These are phyloP conservation scores for Eucalyptus shirleyi DNA, from an alignment of 345 rosid genomes.

Conservation along the genomic window DNA sequence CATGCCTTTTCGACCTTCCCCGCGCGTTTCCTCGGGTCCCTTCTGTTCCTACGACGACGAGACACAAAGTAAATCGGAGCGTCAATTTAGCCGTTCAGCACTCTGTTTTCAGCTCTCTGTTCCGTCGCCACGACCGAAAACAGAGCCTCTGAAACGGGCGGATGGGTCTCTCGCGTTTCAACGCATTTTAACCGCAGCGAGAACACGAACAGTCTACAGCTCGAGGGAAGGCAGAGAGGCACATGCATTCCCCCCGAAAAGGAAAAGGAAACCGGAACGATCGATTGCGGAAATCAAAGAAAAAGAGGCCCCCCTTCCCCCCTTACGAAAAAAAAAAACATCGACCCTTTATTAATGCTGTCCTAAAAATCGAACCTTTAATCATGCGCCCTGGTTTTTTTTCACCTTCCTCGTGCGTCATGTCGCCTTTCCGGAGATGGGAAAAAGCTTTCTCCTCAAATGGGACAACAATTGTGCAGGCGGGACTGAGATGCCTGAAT, in stretches of 20 bases:
- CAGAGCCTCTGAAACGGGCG: not conserved
- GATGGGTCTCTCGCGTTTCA: not conserved
- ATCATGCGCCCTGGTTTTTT: not conserved
- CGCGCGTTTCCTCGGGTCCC: not conserved
- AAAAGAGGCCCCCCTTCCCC: not conserved
- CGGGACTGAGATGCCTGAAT: not conserved
- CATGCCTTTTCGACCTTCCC: not conserved
- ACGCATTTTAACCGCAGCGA: not conserved
- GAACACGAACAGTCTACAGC: not conserved
- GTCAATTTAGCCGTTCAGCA: not conserved
- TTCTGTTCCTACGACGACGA: not conserved
- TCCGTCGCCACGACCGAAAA: not conserved
- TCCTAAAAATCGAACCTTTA: not conserved
- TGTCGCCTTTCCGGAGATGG: not conserved
- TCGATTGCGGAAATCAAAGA: not conserved
- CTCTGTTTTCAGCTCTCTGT: not conserved
- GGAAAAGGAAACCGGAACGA: not conserved
- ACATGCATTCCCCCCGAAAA: not conserved
- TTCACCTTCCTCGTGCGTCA: not conserved
- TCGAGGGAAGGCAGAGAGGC: not conserved
- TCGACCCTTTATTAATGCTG: not conserved
- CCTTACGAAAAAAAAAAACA: not conserved
- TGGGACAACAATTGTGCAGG: not conserved
- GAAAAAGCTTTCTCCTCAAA: not conserved
- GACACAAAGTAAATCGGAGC: not conserved